A percentile compares a stretch with the other conserved stretches of the same genome.
phyloP scores from a whole-genome alignment of 2,329 filamentous ascomycete genomes.

The Bipolaris zeicola region DNA sequence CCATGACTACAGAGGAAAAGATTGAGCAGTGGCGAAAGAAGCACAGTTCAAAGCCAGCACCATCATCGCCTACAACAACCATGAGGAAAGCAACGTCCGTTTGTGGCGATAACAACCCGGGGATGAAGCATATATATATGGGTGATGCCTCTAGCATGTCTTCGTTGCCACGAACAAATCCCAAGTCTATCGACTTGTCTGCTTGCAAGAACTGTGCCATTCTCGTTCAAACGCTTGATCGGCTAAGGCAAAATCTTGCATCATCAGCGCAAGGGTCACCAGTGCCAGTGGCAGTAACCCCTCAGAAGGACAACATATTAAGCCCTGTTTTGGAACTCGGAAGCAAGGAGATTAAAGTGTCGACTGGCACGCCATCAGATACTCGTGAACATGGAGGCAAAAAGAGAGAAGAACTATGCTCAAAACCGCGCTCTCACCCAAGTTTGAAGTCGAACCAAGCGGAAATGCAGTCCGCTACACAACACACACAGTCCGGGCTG shows the following conservation, averaged over 20 bases:
- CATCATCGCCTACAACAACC: not conserved
- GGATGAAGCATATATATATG: conserved; percentile 27
- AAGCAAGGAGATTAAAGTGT: not conserved
- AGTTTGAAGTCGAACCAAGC: not conserved
- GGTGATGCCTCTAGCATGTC: not conserved
- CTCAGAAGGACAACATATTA: not conserved
- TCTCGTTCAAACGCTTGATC: conserved; percentile 29
- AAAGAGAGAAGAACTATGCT: not conserved
- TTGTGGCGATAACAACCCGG: conserved; percentile 22
- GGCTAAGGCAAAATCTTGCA: conserved; percentile 28
- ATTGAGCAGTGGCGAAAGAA: conserved; percentile 25
- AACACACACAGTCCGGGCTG: not conserved
- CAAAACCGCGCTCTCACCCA: not conserved
- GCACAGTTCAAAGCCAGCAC: not conserved
- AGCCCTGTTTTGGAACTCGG: not conserved
- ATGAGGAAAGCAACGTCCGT: conserved; percentile 12
- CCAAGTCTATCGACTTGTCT: not conserved
- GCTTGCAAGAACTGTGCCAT: conserved; percentile 34
- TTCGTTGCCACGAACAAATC: not conserved
- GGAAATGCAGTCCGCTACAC: not conserved
- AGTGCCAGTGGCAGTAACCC: not conserved
- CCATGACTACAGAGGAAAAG: conserved; percentile 34
- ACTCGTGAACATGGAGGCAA: not conserved
- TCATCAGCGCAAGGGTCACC: conserved; percentile 1
- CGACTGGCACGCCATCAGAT: not conserved